These are phyloP conservation scores for Cyberlindnera galapagoensis DNA, from an alignment of 805 yeast species.

Conservation along the genomic window DNA sequence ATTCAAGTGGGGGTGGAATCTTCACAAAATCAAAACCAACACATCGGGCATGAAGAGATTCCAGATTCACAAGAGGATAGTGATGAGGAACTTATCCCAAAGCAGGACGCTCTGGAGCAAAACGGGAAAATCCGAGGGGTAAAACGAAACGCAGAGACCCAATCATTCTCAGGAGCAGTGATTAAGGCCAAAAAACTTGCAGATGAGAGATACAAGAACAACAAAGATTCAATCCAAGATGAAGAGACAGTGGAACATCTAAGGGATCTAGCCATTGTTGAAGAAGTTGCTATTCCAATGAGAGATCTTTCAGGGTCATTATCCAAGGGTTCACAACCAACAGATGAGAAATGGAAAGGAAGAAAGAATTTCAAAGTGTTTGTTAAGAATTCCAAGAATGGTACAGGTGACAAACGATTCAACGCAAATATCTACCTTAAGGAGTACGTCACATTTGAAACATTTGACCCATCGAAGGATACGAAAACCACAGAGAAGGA, in stretches of 20 bases:
- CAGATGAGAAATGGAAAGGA: conserved; percentile 22
- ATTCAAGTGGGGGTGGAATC: no score
- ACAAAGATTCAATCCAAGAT: conserved; percentile 12
- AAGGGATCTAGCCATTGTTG: conserved; percentile 31
- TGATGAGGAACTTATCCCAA: background rate
- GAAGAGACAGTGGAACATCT: conserved; percentile 25
- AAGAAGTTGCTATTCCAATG: conserved; percentile 20
- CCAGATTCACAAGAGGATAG: conserved; percentile 2
- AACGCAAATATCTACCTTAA: conserved; percentile 26
- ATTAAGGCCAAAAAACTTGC: conserved; percentile 17
- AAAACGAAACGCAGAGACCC: conserved; percentile 1
- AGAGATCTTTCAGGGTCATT: conserved; percentile 4
- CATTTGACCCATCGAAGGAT: conserved; percentile 17
- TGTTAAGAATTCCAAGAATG: conserved; percentile 23
- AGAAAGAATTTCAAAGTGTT: conserved; percentile 36
- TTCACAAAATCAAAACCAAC: no score
- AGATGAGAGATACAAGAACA: conserved; percentile 16
- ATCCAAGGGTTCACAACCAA: background rate
- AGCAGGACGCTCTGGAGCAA: background rate
- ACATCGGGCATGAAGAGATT: background rate
- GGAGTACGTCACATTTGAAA: conserved; percentile 26
- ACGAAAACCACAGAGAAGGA: conserved; percentile 6
- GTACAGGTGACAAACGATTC: conserved; percentile 1
- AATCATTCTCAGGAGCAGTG: conserved; percentile 15
- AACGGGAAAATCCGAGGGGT: no score